Base-by-base conservation (phyloP, 495 filamentous ascomycete genomes). In the Tuber aestivum region DNA sequence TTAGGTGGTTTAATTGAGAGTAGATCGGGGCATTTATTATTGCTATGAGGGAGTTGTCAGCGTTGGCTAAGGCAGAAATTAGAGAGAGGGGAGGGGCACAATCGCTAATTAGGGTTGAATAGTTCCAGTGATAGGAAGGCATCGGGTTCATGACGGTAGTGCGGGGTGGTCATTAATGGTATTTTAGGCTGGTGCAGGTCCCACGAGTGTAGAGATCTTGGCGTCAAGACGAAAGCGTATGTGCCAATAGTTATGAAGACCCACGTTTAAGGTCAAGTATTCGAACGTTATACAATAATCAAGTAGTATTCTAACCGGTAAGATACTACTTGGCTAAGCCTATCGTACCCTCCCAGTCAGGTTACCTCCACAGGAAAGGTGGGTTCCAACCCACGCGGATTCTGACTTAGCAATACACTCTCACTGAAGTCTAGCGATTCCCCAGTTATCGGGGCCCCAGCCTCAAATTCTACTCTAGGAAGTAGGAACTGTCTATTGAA, bases 191-290 rank as follows among this genome's bases (percentile, higher is more conserved):
- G 1, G 48, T 21, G 48, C 0, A 50, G 23, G 48, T 50, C 48
- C 8, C n/a, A 23, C 48, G 21, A 50, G 7, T 42, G 40, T 3
- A 82, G 41, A 20, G 61, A 69, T 5, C 79, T 44, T 12, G 76
- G 73, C 10, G 79, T 82, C 18, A 81, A 76, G 18, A 79, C n/a
- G 35, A 78, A 82, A 41, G 72, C 72, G 18, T 74, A 74, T 16
- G 10, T 41, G 32, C 72, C 74, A 32, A 41, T 48, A 3, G 69
- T 42, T 20, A 18, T 3, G 44, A 18, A 18, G 76, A 72, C 21
- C 56, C 50, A 44, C 72, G 76, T 12, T 79, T 42, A 23, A 82
- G 74, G 56, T 82, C 79, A 38, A 78, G 72, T 21, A 81, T 72
- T 72, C 44, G 69, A 68, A 4, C 18, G 21, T 45, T 20, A 32